These are phyloP conservation scores for Falciphora oryzae DNA, from an alignment of 2,329 filamentous ascomycete genomes.

Conservation along the genomic window DNA sequence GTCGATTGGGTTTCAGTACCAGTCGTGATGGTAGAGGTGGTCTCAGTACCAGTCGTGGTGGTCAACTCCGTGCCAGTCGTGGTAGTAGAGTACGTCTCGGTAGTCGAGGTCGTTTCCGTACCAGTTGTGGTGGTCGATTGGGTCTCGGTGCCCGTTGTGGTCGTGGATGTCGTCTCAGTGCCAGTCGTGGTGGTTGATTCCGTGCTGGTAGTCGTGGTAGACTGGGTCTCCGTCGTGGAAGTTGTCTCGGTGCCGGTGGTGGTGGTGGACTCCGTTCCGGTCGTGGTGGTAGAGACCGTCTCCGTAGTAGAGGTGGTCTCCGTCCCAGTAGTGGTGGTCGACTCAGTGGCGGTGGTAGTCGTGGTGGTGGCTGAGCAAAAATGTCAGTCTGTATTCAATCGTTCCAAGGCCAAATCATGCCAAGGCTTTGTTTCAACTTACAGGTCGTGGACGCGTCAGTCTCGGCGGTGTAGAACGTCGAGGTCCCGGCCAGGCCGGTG, in stretches of 20 bases:
- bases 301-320: neutral
- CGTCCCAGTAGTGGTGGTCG: no score
- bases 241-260: neutral
- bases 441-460: neutral
- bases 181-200: neutral
- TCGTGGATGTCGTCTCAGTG: neutral
- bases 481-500: neutral
- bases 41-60: neutral
- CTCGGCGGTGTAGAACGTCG: neutral
- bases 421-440: no score
- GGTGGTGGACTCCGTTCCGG: neutral
- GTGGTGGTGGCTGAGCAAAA: neutral
- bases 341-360: neutral
- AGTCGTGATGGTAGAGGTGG: neutral
- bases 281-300: neutral
- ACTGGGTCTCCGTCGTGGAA: neutral
- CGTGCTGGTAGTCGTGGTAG: neutral
- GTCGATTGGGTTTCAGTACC: neutral
- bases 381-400: no score
- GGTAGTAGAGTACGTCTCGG: neutral
- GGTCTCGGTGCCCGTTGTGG: neutral
- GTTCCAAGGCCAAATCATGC: no score
- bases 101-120: neutral
- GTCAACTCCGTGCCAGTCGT: neutral
- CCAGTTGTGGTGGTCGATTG: neutral